These are phyloP conservation scores for Boletus insuetus DNA, from an alignment of 768 basidiomycete genomes.

Conservation along the genomic window DNA sequence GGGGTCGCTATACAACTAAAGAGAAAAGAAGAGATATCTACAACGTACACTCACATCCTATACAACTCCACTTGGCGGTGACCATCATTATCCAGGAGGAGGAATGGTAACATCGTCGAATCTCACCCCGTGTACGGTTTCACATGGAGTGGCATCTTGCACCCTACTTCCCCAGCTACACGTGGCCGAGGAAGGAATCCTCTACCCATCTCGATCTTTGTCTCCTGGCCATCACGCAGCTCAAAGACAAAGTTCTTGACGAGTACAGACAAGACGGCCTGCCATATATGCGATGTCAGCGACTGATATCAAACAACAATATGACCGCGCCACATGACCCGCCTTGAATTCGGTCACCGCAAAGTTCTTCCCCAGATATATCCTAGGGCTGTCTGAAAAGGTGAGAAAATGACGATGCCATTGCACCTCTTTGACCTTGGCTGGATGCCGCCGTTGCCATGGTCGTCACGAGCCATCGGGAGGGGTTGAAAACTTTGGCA, in stretches of 20 bases:
- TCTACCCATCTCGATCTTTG: constrained; percentile 13
- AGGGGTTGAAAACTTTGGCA: constrained; percentile 56
- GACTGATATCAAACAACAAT: no score
- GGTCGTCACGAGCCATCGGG: constrained; percentile 54
- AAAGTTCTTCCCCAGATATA: constrained; percentile 49
- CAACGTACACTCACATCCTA: no score
- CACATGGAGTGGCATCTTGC: constrained; percentile 27
- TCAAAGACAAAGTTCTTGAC: constrained; percentile 39
- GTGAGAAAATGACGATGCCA: constrained; percentile 51
- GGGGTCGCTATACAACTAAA: no score
- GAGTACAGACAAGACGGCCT: constrained; percentile 44
- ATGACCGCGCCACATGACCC: neutral
- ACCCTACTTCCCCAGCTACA: constrained; percentile 22
- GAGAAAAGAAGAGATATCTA: no score
- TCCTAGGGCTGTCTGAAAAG: constrained; percentile 50
- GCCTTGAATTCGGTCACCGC: constrained; percentile 40
- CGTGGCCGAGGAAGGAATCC: constrained; percentile 15
- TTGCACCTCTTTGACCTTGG: constrained; percentile 39
- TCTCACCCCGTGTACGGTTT: constrained; percentile 6
- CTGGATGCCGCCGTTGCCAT: constrained; percentile 17
- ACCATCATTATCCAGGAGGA: no score
- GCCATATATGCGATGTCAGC: neutral
- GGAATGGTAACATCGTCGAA: no score
- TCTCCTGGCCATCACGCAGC: constrained; percentile 36
- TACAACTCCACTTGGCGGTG: no score